Evolutionary conservation across 805 yeast species (phyloP), one percentile per base, ranked within the genome.

Genomic region (Spathaspora boniae): DNA sequence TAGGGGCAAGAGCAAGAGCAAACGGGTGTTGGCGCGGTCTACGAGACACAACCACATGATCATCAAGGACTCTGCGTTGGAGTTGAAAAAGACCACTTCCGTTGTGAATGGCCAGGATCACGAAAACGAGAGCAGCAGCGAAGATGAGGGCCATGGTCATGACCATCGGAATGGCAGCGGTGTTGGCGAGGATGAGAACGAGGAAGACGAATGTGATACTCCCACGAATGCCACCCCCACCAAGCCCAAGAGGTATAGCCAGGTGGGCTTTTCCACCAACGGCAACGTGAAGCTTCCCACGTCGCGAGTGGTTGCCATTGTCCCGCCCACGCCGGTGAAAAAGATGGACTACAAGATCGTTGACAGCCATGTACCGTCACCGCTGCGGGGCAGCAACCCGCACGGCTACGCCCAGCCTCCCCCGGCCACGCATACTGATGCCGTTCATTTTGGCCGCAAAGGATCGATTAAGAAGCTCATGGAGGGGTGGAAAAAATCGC

Each of bases 301-400:
- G 42, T 50, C 78, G 51, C 47, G 66, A 48, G 57, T 71, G 45
- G 30, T 55, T 46, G 43, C 50, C 22, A 67, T 83, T 9, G 56
- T 77, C 5, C 87, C 89, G 2, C 76, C 80, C 3, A 81, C 88
- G 0, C 89, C 86, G 0, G 78, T 76, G 6, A 80, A 74, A 50
- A 79, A 75, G 43, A 71, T 79, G 70, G 80, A 75, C 23, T 51
- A 51, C 41, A 9, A 15, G 11, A 12, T 34, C 5, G 26, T 29
- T 6, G 14, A 20, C 4, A 17, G 36, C 7, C 37, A 34, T 9
- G 15, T 14, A 9, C 20, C 19, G n/a, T n/a, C n/a, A n/a, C n/a
- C n/a, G n/a, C n/a, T n/a, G 5, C 2, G 24, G 5, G 22, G 12
- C 26, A 26, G 19, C 19, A 30, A 26, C 25, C 38, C 16, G 23